Base-by-base conservation (phyloP, 2,329 filamentous ascomycete genomes). In the Pseudofabraea citricarpa region DNA sequence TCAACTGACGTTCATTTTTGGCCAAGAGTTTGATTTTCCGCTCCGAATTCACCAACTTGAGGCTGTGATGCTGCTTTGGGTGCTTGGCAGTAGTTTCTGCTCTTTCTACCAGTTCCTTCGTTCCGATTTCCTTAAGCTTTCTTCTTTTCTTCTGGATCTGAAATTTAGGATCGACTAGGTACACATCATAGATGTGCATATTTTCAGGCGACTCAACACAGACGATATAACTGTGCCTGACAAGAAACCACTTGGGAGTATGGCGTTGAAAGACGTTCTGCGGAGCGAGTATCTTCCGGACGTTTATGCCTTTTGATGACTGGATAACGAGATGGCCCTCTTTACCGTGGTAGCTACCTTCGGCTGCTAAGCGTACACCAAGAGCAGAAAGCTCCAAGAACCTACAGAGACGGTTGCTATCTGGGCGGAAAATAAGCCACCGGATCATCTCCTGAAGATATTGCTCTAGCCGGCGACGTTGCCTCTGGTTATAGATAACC, bases 131-230 rank as follows among this genome's bases (percentile, higher is more conserved):
- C 52, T 70, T 73, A 13, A 76, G 61, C 48, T 75, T 74, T 53
- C 68, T 74, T 53, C 77, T 79, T 65, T 90, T 90, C 43, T 86
- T 81, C 50, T 90, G 82, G 39, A 96, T 82, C 41, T 78, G 74
- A 66, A 98, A 98, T 56, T 87, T 84, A 1, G 86, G 77, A 60
- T 98, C 93, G 20, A 97, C 87, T n/a, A 98, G 75, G 64, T 96
- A 97, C 18, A 98, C 93, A 66, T 98, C 94, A 62, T 95, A 96
- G 24, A 97, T 94, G 58, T 95, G 91, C 86, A 97, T 95, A 56
- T 95, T 95, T 63, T 97, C 91, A 0, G 93, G 93, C 0, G 93
- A 96, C 61, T 97, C 91, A n/a, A 97, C 90, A 55, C 91, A 96
- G 35, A 95, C 91, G 47, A 98, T 84, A 59, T 98, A 98, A 68